Evolutionary conservation across 352 stramenopile genomes (phyloP).

Genomic region (Phytophthora aleatoria): DNA sequence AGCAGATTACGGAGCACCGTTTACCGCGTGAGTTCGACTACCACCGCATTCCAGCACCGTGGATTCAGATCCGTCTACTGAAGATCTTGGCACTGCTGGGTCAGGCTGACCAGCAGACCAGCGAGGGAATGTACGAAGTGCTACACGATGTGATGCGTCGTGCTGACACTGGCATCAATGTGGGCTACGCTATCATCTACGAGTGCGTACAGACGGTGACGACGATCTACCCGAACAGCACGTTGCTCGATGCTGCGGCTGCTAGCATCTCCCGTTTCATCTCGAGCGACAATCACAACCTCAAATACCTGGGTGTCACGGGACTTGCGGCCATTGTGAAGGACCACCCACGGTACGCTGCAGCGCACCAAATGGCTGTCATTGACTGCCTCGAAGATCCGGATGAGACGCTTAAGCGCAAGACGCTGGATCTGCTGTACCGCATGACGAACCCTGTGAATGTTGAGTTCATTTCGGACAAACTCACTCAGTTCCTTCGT

Average conservation of each 20-base stretch:
- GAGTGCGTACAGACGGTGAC: slow-evolving; percentile 99
- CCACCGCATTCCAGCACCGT: slow-evolving; percentile 99
- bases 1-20: slow-evolving; percentile 99
- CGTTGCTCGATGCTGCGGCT: slow-evolving; percentile 94
- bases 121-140: slow-evolving; percentile 99
- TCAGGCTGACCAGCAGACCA: slow-evolving; percentile 92
- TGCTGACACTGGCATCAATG: slow-evolving; percentile 99
- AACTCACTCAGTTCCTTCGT: slow-evolving; percentile 96
- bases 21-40: slow-evolving; percentile 99
- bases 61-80: slow-evolving; percentile 99
- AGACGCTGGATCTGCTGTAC: slow-evolving; percentile 97
- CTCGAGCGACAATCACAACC: slow-evolving; percentile 95
- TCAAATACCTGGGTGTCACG: slow-evolving; percentile 99
- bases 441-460: slow-evolving; percentile 99
- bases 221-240: slow-evolving; percentile 99
- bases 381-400: slow-evolving; percentile 99
- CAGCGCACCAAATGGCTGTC: slow-evolving; percentile 99
- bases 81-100: slow-evolving; percentile 97
- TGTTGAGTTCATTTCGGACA: slow-evolving; percentile 99
- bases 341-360: slow-evolving; percentile 95
- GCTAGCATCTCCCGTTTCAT: slow-evolving; percentile 96
- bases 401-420: slow-evolving; percentile 99
- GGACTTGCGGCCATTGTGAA: slow-evolving; percentile 99
- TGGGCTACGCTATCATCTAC: slow-evolving; percentile 99
- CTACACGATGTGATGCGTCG: slow-evolving; percentile 98